Conservation (phyloP, 768 basidiomycete species). For the Paxillus ammoniavirescens region DNA sequence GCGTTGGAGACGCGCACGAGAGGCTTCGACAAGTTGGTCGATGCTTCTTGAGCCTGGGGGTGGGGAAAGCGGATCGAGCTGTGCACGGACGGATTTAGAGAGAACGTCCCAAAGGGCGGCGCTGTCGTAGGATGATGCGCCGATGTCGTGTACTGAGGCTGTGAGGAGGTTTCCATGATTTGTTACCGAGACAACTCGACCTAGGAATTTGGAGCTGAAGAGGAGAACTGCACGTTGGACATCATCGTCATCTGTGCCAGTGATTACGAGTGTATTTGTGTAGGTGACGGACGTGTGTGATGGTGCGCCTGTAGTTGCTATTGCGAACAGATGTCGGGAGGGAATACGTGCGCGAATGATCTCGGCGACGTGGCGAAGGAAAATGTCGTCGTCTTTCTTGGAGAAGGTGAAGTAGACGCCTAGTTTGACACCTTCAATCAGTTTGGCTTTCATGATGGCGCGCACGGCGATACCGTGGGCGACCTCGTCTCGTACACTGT, state of each 20-base stretch:
- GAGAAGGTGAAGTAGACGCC: slow-evolving; percentile 63
- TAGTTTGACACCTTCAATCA: slow-evolving; percentile 52
- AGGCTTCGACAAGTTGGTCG: slow-evolving; percentile 52
- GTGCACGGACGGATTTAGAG: slow-evolving; percentile 56
- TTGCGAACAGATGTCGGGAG: slow-evolving; percentile 49
- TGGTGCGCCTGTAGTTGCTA: slow-evolving; percentile 48
- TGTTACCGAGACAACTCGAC: slow-evolving; percentile 44
- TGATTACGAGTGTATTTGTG: slow-evolving; percentile 53
- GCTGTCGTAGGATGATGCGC: slow-evolving; percentile 56
- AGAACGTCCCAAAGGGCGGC: slow-evolving; percentile 69
- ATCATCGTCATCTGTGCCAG: slow-evolving; percentile 51
- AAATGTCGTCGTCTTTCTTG: slow-evolving; percentile 52
- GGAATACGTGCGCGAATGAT: slow-evolving; percentile 42
- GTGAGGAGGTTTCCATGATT: slow-evolving; percentile 36
- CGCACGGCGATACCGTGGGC: slow-evolving; percentile 56
- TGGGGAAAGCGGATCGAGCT: slow-evolving; percentile 59
- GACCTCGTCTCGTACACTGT: slow-evolving; percentile 59
- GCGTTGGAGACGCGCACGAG: slow-evolving; percentile 64
- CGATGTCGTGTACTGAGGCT: slow-evolving; percentile 54
- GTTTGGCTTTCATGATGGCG: slow-evolving; percentile 48
- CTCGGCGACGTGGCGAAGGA: slow-evolving; percentile 54
- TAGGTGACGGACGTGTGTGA: slow-evolving; percentile 21
- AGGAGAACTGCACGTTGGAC: slow-evolving; percentile 70
- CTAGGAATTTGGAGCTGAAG: slow-evolving; percentile 66
- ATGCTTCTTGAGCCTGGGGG: slow-evolving; percentile 67